Evolutionary conservation across 371 early-diverging fungal genomes (phyloP).

Genomic region (Apophysomyces elegans): DNA sequence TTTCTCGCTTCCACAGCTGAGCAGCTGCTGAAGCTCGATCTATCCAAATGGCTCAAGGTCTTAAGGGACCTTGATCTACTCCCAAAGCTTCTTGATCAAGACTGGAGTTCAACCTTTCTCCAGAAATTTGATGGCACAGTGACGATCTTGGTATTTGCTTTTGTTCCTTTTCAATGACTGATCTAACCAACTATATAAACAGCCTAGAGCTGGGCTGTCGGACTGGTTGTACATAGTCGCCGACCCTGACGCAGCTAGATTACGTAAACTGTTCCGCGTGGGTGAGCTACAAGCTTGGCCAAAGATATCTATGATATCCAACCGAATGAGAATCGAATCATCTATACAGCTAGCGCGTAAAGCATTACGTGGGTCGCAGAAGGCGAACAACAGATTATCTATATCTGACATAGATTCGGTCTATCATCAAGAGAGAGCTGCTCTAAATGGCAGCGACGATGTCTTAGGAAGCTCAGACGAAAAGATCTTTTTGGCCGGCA

Average conservation of each 20-base stretch:
- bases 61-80: slow-evolving; percentile 79
- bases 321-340: slow-evolving; percentile 79
- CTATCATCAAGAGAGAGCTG: not conserved
- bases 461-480: slow-evolving; percentile 44
- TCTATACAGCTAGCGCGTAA: slow-evolving; percentile 52
- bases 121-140: slow-evolving; percentile 90
- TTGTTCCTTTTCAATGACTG: not conserved
- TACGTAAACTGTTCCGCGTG: slow-evolving; percentile 59
- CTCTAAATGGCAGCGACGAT: slow-evolving; percentile 31
- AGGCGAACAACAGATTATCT: not conserved
- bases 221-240: slow-evolving; percentile 74
- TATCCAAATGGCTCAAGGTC: slow-evolving; percentile 86
- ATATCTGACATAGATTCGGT: not conserved
- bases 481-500: slow-evolving; percentile 29
- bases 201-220: slow-evolving; percentile 63
- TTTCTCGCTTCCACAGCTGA: slow-evolving; percentile 81
- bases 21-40: slow-evolving; percentile 81
- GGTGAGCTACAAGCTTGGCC: slow-evolving; percentile 81
- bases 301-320: slow-evolving; percentile 78
- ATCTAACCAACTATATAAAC: slow-evolving; percentile 1
- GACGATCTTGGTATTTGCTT: slow-evolving; percentile 71
- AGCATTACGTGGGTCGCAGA: slow-evolving; percentile 13
- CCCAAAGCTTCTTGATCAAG: slow-evolving; percentile 75
- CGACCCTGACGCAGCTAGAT: slow-evolving; percentile 70
- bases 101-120: slow-evolving; percentile 84